Percentiles rank a stretch among this genome's conserved stretches.
These are phyloP conservation scores for Penicillium argentinense DNA, from an alignment of 495 filamentous ascomycete genomes.

Conservation along the genomic window DNA sequence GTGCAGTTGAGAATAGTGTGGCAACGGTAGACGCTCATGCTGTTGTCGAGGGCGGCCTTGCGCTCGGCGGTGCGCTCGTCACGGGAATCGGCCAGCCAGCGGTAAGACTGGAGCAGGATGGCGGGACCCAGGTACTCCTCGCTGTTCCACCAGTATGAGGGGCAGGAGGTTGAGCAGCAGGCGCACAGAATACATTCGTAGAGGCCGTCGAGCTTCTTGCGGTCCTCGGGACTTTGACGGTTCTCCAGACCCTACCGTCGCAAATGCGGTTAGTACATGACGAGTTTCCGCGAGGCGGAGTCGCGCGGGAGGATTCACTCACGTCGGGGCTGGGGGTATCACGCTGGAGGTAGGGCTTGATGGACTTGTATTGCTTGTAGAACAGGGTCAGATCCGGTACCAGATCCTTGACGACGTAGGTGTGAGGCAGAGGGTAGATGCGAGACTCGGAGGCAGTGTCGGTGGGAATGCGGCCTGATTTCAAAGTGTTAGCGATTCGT, in stretches of 20 bases:
- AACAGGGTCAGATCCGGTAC: slow-evolving; percentile 96
- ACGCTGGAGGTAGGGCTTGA: slow-evolving; percentile 96
- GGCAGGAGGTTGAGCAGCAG: slow-evolving; percentile 97
- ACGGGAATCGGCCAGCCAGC: slow-evolving; percentile 90
- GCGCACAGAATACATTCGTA: slow-evolving; percentile 99
- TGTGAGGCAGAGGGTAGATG: slow-evolving; percentile 98
- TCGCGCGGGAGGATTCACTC: no score
- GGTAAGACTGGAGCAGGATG: slow-evolving; percentile 92
- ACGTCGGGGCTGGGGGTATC: slow-evolving; percentile 75
- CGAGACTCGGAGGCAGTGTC: slow-evolving; percentile 78
- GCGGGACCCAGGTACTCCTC: slow-evolving; percentile 98
- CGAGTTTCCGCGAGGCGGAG: not conserved
- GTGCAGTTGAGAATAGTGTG: slow-evolving; percentile 99
- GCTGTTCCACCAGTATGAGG: slow-evolving; percentile 99
- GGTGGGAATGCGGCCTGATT: slow-evolving; percentile 87
- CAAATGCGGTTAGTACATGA: slow-evolving; percentile 1
- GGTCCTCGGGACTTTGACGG: slow-evolving; percentile 84
- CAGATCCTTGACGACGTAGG: slow-evolving; percentile 98
- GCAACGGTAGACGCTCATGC: slow-evolving; percentile 97
- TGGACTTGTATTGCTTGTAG: slow-evolving; percentile 99
- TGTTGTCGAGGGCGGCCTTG: slow-evolving; percentile 91
- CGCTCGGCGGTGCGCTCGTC: slow-evolving; percentile 86
- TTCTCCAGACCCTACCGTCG: slow-evolving; percentile 72
- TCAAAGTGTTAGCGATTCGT: slow-evolving; percentile 4
- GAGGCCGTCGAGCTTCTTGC: slow-evolving; percentile 94